phyloP scores from a whole-genome alignment of 768 basidiomycete genomes.

The Dioszegia crocea region DNA sequence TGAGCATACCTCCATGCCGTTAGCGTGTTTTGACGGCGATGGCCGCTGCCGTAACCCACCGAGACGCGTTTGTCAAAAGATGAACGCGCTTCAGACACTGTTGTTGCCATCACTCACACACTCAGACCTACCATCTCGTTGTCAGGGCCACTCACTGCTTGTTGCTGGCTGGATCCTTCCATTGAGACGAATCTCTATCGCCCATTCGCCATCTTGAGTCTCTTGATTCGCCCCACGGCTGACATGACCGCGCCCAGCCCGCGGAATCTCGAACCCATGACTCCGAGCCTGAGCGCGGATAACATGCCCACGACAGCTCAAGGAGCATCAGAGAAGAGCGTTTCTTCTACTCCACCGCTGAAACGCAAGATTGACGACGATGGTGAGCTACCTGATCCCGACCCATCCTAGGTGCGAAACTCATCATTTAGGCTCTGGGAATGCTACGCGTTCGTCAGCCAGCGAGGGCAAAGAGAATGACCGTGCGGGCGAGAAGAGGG shows the following conservation, averaged over 20 bases:
- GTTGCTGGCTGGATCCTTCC: too few species aligned
- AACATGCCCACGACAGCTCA: slow-evolving; percentile 5
- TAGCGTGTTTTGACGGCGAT: not conserved
- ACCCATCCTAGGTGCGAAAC: not conserved
- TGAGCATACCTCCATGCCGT: too few species aligned
- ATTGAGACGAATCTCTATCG: not conserved
- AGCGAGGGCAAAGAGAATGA: slow-evolving; percentile 22
- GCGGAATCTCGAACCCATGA: slow-evolving; percentile 14
- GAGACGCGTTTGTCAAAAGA: not conserved
- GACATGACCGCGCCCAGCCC: not conserved
- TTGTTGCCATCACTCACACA: too few species aligned
- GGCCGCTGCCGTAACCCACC: too few species aligned
- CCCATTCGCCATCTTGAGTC: not conserved
- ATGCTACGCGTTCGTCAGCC: not conserved
- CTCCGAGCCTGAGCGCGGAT: slow-evolving; percentile 5
- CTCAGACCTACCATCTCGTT: too few species aligned
- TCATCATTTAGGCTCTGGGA: not conserved
- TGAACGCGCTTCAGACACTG: not conserved
- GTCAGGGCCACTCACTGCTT: too few species aligned
- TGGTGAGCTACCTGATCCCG: not conserved
- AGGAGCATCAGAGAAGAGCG: not conserved
- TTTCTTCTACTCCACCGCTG: not conserved
- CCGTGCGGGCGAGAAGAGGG: slow-evolving; percentile 15
- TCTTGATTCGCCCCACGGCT: not conserved
- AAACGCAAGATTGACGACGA: slow-evolving; percentile 15